Conservation (phyloP, 257 asterid species). For the Dorcoceras hygrometricum region DNA sequence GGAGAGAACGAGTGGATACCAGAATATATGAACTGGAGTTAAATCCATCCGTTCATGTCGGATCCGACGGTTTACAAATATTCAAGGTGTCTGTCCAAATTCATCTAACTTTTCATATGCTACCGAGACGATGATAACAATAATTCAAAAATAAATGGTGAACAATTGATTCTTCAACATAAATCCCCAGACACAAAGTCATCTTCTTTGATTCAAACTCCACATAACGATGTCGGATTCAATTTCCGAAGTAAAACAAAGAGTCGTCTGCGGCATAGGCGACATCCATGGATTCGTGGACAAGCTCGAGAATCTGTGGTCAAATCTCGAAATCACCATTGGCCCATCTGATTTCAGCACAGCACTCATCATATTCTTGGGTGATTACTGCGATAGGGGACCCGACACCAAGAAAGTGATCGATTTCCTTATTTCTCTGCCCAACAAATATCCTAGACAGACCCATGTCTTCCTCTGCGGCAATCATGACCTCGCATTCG, state of each 20-base stretch:
- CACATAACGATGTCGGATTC: constrained; percentile 23
- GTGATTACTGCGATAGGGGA: constrained; percentile 94
- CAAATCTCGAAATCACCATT: constrained; percentile 59
- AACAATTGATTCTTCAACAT: background rate
- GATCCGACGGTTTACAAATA: background rate
- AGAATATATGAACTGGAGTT: background rate
- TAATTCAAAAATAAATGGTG: too few relatives aligned
- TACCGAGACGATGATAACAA: too few relatives aligned
- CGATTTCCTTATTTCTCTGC: constrained; percentile 72
- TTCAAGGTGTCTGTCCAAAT: background rate
- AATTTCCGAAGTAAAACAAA: constrained; percentile 35
- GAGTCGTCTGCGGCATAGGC: constrained; percentile 70
- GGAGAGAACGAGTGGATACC: too few relatives aligned
- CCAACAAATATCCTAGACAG: constrained; percentile 69
- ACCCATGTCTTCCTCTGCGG: constrained; percentile 85
- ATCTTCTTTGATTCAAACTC: too few relatives aligned
- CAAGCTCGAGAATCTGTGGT: constrained; percentile 74
- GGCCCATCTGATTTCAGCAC: constrained; percentile 61
- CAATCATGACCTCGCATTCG: constrained; percentile 82
- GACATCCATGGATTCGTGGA: constrained; percentile 72
- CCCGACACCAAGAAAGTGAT: constrained; percentile 57
- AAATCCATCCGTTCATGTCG: background rate
- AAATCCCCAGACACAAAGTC: background rate
- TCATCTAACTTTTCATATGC: background rate
- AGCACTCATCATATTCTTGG: constrained; percentile 76